Base-by-base conservation (phyloP, 2,329 filamentous ascomycete species). In the Fusarium succisae region DNA sequence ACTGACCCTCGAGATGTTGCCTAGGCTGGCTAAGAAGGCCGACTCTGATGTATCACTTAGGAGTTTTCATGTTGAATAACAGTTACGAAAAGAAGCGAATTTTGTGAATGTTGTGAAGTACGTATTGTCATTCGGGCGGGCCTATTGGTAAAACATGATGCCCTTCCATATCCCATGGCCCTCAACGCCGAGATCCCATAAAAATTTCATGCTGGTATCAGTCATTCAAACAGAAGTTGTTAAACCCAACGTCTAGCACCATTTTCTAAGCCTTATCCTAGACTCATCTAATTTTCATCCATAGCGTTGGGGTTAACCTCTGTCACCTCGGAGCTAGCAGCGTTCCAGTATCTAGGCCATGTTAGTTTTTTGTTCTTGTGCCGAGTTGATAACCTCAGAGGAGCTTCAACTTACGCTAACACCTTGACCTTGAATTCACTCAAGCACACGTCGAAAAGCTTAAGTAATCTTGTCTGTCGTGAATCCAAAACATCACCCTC, bases 401-500 rank as follows among this genome's bases (percentile, higher is more conserved):
- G 13, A 17, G 39, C 41, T 26, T 12, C 71, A 45, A 87, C 88
- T 82, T 88, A 92, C 80, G 95, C 95, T 82, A 93, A 85, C 75
- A 97, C 85, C 79, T 91, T 88, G 66, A 99, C 91, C 82, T 88
- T 92, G 86, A 99, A 99, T 85, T 98, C 95, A 66, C 94, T 94
- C 84, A 96, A 90, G 72, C 93, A 94, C 65, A 98, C 90, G 60
- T 94, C 93, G 84, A 99, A 98, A 79, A 98, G 88, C 90, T 98
- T 98, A 83, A 99, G 84, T 80, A 99, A 85, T 74, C 95, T 92
- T 65, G 96, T 98, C 88, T 99, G 96, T 78, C 96, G 90, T 76
- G 93, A 95, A 83, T 98, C 95, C 76, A 99, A 85, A 50, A 91
- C 88, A 80, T 98, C 91, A 17, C 96, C 96, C 83, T 95, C 92